These are phyloP conservation scores for Colletotrichum sansevieriae DNA, from an alignment of 2,329 filamentous ascomycete genomes.

Conservation along the genomic window DNA sequence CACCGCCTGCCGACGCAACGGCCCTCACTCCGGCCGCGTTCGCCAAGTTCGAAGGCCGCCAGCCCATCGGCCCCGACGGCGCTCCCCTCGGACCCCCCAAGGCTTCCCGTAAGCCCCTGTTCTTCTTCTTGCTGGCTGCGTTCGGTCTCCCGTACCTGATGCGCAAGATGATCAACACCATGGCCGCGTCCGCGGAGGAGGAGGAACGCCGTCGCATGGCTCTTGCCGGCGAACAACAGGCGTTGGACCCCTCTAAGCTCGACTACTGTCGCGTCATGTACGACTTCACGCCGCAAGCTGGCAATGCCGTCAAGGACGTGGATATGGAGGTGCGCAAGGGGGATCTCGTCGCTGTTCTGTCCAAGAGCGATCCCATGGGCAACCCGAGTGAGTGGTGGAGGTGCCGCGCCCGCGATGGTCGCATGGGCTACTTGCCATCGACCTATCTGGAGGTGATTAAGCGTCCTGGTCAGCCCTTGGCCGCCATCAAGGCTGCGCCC, in stretches of 20 bases:
- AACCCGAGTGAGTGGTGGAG: slow-evolving; percentile 98
- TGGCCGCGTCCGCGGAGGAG: slow-evolving; percentile 88
- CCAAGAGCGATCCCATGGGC: slow-evolving; percentile 91
- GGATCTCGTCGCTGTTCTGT: slow-evolving; percentile 92
- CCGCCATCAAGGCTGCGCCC: slow-evolving; percentile 64
- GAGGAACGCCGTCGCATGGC: slow-evolving; percentile 75
- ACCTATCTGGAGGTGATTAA: slow-evolving; percentile 87
- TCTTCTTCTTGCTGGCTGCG: slow-evolving; percentile 94
- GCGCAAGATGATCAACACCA: slow-evolving; percentile 90
- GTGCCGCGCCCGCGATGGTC: slow-evolving; percentile 89
- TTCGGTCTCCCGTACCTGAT: slow-evolving; percentile 97
- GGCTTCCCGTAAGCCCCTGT: slow-evolving; percentile 93
- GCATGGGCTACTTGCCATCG: slow-evolving; percentile 90
- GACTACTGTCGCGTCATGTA: slow-evolving; percentile 97
- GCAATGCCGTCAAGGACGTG: slow-evolving; percentile 73
- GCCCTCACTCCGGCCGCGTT: slow-evolving; percentile 92
- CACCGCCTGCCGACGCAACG: slow-evolving; percentile 87
- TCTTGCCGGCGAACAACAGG: slow-evolving; percentile 58
- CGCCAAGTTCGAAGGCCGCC: slow-evolving; percentile 85
- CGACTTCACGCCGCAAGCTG: slow-evolving; percentile 88
- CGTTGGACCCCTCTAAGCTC: slow-evolving; percentile 88
- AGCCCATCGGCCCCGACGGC: slow-evolving; percentile 68
- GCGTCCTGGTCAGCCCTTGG: slow-evolving; percentile 63
- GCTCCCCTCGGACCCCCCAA: slow-evolving; percentile 72
- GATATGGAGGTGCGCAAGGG: slow-evolving; percentile 95